Conservation (phyloP, 768 basidiomycete species). For the Serendipita sp. region DNA sequence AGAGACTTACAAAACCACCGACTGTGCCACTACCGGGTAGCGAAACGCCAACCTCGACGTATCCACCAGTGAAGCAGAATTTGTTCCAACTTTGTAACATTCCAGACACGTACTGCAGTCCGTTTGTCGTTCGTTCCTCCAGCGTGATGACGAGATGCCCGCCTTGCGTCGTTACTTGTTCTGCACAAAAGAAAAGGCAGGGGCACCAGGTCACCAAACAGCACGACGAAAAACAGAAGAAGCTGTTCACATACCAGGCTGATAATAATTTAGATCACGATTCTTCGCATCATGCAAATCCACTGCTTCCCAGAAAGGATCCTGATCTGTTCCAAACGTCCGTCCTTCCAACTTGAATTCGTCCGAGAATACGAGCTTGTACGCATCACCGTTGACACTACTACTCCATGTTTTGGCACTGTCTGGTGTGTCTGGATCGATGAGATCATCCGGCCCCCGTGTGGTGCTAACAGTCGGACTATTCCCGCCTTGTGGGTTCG, state of each 20-base stretch:
- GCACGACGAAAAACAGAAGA: background rate
- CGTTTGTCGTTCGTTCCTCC: slow-evolving; percentile 43
- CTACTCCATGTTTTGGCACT: slow-evolving; percentile 43
- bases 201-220: background rate
- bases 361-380: slow-evolving; percentile 62
- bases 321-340: slow-evolving; percentile 52
- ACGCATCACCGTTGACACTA: slow-evolving; percentile 45
- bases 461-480: slow-evolving; percentile 10
- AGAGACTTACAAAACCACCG: slow-evolving; percentile 30
- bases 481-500: slow-evolving; percentile 17
- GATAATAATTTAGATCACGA: slow-evolving; percentile 60
- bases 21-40: slow-evolving; percentile 43
- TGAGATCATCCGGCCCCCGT: slow-evolving; percentile 35
- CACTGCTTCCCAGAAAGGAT: slow-evolving; percentile 55
- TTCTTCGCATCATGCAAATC: slow-evolving; percentile 62
- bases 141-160: slow-evolving; percentile 56
- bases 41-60: slow-evolving; percentile 47
- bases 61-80: slow-evolving; percentile 39
- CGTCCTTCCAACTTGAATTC: slow-evolving; percentile 66
- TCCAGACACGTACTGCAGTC: slow-evolving; percentile 41
- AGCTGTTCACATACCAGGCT: slow-evolving; percentile 22
- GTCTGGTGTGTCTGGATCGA: slow-evolving; percentile 57
- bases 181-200: background rate
- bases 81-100: slow-evolving; percentile 89
- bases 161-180: slow-evolving; percentile 43